Evolutionary conservation across 2,329 filamentous ascomycete genomes (phyloP), one percentile per base, ranked within the genome.

Genomic region (Hypoxylon sp.): DNA sequence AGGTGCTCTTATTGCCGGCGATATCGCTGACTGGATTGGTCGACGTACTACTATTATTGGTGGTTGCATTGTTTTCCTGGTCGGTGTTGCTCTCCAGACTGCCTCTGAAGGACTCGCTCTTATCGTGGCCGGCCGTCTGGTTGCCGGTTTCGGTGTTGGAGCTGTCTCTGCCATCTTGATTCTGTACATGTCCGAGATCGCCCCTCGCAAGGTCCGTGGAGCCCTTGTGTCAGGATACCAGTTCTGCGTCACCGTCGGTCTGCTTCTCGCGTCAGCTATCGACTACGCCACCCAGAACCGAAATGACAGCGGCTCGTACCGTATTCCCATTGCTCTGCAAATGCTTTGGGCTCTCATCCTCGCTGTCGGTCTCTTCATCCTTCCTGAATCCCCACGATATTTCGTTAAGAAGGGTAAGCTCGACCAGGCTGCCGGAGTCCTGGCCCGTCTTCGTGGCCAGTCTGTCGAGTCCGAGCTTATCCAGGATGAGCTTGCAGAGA

Each of bases 381-480:
- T 97, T 6, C 94, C 94, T 65, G 94, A 97, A 80, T 95, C 93
- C 0, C 94, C 94, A 54, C 91, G 94, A 77, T 97, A 90, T 86
- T 95, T 88, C 76, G 92, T 97, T 82, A 94, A 93, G 85, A 91
- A 90, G 80, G 91, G 91, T 62, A 83, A 89, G 68, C 84, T 93
- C 58, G 88, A 91, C 46, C 78, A 85, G 63, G 94, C 93, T 35
- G 86, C 89, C 66, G 68, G 80, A 1, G 82, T 88, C 11, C 86
- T 97, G 5, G 81, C 87, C 63, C 87, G 85, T 64, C 87, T 97
- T 33, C 92, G 94, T 78, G 92, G 92, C 67, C 92, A 97, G 83
- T 86, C 91, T 53, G 76, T 81, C 59, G 88, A 92, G 60, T 94
- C 92, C 22, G 87, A 91, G 70, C 94, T 88, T 80, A 90, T 97